phyloP scores from a whole-genome alignment of 2,329 filamentous ascomycete species.

The Talaromyces sp. region DNA sequence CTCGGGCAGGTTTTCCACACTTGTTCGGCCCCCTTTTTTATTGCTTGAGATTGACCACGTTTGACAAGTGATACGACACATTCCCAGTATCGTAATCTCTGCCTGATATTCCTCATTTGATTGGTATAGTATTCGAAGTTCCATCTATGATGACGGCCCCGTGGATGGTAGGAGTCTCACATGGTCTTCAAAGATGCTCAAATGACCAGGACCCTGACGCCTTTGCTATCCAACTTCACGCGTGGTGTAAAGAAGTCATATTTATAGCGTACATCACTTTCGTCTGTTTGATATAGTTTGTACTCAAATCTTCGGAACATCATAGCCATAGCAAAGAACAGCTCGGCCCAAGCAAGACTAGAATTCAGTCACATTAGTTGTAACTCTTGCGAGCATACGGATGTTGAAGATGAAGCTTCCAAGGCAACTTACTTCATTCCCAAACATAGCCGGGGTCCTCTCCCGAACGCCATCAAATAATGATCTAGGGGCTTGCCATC shows the following conservation, averaged over 20 bases:
- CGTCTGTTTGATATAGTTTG: constrained; percentile 11
- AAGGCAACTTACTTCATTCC: constrained; percentile 22
- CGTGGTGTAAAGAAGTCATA: constrained; percentile 20
- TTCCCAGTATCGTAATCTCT: too few relatives aligned
- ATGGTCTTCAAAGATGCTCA: not conserved
- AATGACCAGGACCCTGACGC: constrained; percentile 24
- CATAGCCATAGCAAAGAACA: constrained; percentile 22
- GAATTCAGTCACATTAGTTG: not conserved
- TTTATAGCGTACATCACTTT: constrained; percentile 16
- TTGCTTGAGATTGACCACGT: too few relatives aligned
- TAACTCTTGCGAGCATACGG: not conserved
- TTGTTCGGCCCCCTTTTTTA: too few relatives aligned
- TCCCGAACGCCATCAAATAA: constrained; percentile 24
- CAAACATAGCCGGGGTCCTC: constrained; percentile 22
- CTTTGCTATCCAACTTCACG: constrained; percentile 26
- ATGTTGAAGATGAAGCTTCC: not conserved
- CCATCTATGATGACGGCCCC: too few relatives aligned
- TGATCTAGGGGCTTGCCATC: constrained; percentile 21
- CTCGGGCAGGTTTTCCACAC: too few relatives aligned
- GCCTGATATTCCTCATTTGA: too few relatives aligned
- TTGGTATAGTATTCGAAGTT: too few relatives aligned
- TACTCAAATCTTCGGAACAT: constrained; percentile 18
- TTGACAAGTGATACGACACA: too few relatives aligned
- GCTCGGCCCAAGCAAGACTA: constrained; percentile 39
- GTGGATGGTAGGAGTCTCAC: too few relatives aligned